A percentile compares a stretch with the other conserved stretches of the same genome.
Conservation (phyloP, 169 alveolate species). For the Plasmodium vinckei region DNA sequence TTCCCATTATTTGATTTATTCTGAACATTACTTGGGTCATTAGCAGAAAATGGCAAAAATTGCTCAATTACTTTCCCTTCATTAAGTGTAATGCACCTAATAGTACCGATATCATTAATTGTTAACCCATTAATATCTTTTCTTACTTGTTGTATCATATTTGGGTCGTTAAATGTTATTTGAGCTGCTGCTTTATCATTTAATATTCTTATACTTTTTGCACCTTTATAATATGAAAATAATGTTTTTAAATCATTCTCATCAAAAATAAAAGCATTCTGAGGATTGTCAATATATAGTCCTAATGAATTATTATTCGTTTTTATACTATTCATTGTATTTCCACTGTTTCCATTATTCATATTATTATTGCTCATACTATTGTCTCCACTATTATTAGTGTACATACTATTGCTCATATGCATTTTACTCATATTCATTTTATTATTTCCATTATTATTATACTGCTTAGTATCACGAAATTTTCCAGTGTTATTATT, state of each 20-base stretch:
- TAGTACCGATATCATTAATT: conserved; percentile 67
- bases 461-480: conserved; percentile 35
- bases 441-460: conserved; percentile 13
- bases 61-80: conserved; percentile 69
- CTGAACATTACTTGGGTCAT: conserved; percentile 20
- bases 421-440: neutral
- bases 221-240: conserved; percentile 74
- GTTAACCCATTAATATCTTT: conserved; percentile 75
- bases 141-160: conserved; percentile 74
- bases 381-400: neutral
- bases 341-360: neutral
- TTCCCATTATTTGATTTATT: conserved; percentile 1
- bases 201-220: conserved; percentile 53
- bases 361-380: neutral
- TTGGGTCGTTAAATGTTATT: conserved; percentile 65
- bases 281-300: conserved; percentile 69
- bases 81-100: conserved; percentile 67
- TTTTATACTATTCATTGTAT: conserved; percentile 13
- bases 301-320: conserved; percentile 69
- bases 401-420: neutral
- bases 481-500: conserved; percentile 8
- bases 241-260: conserved; percentile 50
- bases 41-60: conserved; percentile 73
- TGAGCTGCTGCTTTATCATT: conserved; percentile 75
- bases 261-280: conserved; percentile 66